Percentiles rank a stretch among this genome's conserved stretches.
Conservation (phyloP, 1,139 yeast genomes). For the Meyerozyma guilliermondii region DNA sequence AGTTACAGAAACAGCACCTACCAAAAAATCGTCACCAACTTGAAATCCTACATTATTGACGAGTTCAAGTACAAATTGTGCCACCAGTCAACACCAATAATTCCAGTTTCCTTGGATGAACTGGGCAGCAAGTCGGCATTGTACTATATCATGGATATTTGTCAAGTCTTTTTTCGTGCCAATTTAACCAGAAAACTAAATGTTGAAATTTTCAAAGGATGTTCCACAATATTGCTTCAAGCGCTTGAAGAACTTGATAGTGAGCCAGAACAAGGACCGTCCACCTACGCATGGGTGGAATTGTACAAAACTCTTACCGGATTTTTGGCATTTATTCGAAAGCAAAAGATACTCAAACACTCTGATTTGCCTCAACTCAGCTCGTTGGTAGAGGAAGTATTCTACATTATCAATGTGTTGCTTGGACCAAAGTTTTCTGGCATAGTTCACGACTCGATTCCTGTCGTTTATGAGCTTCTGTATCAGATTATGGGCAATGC, state of each 20-base stretch:
- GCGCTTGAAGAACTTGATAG: slow-evolving; percentile 12
- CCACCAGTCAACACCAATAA: slow-evolving; percentile 33
- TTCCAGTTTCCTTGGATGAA: slow-evolving; percentile 22
- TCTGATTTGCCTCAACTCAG: background rate
- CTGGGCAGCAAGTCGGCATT: slow-evolving; percentile 25
- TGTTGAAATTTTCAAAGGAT: slow-evolving; percentile 24
- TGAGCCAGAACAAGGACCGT: slow-evolving; percentile 1
- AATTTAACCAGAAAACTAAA: slow-evolving; percentile 34
- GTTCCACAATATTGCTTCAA: slow-evolving; percentile 19
- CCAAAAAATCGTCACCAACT: slow-evolving; percentile 8
- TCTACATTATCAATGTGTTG: background rate
- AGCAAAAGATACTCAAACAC: background rate
- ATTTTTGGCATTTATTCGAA: background rate
- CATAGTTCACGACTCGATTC: background rate
- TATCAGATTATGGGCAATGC: background rate
- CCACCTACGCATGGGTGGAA: slow-evolving; percentile 1
- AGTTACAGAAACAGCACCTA: background rate
- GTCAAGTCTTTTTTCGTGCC: slow-evolving; percentile 33
- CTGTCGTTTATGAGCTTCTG: background rate
- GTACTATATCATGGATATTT: slow-evolving; percentile 34
- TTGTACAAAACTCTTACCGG: background rate
- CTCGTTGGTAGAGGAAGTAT: slow-evolving; percentile 1
- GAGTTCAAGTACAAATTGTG: slow-evolving; percentile 40
- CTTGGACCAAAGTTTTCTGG: background rate
- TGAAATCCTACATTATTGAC: slow-evolving; percentile 22